phyloP scores from a whole-genome alignment of 371 early-diverging fungal species.

The Batrachochytrium dendrobatidis region DNA sequence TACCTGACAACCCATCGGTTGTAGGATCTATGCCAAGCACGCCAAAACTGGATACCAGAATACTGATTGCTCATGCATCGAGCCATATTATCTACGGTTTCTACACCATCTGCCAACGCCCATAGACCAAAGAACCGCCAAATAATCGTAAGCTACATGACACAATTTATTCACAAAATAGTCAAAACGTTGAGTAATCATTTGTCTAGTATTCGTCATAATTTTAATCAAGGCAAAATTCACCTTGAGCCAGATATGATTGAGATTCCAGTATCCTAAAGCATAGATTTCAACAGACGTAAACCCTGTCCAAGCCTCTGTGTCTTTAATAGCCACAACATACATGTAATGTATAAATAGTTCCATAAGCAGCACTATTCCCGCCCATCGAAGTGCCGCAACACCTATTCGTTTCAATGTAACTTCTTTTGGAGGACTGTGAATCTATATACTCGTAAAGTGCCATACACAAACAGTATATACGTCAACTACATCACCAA shows the following conservation, averaged over 20 bases:
- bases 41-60: conserved; percentile 84
- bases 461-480: neutral
- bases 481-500: neutral
- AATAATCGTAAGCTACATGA: conserved; percentile 60
- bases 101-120: conserved; percentile 81
- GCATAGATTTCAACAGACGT: conserved; percentile 66
- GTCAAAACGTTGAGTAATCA: conserved; percentile 2
- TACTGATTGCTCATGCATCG: conserved; percentile 91
- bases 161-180: neutral
- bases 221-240: no score
- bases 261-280: conserved; percentile 75
- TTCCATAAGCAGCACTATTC: conserved; percentile 67
- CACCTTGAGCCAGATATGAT: conserved; percentile 85
- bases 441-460: conserved; percentile 6
- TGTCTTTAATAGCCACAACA: conserved; percentile 78
- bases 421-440: conserved; percentile 20
- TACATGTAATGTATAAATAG: conserved; percentile 69
- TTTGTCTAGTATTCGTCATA: no score
- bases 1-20: conserved; percentile 85
- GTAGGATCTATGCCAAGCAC: conserved; percentile 85
- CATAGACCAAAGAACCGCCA: conserved; percentile 93
- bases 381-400: conserved; percentile 32
- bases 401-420: conserved; percentile 38
- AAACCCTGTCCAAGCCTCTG: conserved; percentile 67
- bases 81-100: conserved; percentile 84